Evolutionary conservation across 257 asterid genomes (phyloP), one percentile per base, ranked within the genome.

Genomic region (Rubia yunnanensis): DNA sequence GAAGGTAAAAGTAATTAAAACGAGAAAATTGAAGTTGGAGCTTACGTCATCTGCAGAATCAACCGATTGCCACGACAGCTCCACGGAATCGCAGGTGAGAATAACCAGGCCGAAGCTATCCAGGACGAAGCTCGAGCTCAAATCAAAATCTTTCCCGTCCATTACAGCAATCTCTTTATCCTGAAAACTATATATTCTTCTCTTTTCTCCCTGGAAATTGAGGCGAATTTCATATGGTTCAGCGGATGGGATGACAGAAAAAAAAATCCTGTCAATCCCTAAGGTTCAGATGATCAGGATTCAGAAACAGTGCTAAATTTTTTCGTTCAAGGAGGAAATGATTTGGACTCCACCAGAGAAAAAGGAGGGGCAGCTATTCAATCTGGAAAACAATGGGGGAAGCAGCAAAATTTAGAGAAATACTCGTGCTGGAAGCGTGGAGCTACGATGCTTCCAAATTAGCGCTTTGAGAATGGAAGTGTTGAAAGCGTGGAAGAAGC

Each of bases 51-150:
- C 36, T 49, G 55, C 41, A n/a, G 86, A 71, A 71, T 85, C 86
- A 65, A 71, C 63, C 60, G 77, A 76, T 77, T 81, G 78, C 96
- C 97, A 92, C 26, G 87, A 84, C 79, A 92, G 70, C 18, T 82
- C 83, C 64, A 83, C 79, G 17, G 86, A 72, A 72, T 81, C 69
- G 35, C 39, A 82, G 52, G 91, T 76, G 50, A 92, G 82, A 81
- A 83, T 78, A 69, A 89, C 87, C 78, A 83, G 87, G n/a, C 96
- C 97, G 48, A 82, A 72, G 72, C 70, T 70, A 72, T 84, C 92
- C 73, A 92, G 67, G 73, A 85, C 82, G 70, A 87, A 60, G 52
- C 54, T 84, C 56, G 89, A 81, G 80, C 80, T 74, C 59, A 78
- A 80, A 72, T 78, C 66, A 34, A 84, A 72, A 65, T 73, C 78